Percentiles rank a stretch among this genome's conserved stretches.
phyloP scores from a whole-genome alignment of 768 basidiomycete species.

The Gloeostereum incarnatum region DNA sequence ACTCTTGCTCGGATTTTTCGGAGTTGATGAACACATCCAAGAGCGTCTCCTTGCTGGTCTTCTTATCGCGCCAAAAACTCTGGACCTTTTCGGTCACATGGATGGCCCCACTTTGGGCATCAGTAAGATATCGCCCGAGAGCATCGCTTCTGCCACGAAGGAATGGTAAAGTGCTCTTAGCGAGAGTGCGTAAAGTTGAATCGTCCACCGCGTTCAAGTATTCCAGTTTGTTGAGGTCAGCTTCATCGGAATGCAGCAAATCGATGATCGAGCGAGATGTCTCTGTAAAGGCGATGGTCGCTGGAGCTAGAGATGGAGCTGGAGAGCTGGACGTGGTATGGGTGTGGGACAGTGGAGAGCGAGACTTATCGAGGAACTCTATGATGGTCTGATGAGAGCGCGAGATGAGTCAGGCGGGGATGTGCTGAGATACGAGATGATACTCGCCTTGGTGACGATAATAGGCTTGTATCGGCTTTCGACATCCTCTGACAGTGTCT shows the following conservation, averaged over 20 bases:
- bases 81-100: constrained; percentile 55
- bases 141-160: constrained; percentile 40
- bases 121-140: constrained; percentile 38
- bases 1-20: constrained; percentile 24
- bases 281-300: constrained; percentile 65
- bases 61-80: constrained; percentile 52
- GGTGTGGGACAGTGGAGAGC: constrained; percentile 57
- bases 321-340: constrained; percentile 66
- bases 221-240: constrained; percentile 52
- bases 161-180: constrained; percentile 27
- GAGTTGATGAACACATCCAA: constrained; percentile 38
- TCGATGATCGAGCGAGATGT: constrained; percentile 43
- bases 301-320: constrained; percentile 69
- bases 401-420: constrained; percentile 4
- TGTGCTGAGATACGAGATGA: no score
- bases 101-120: constrained; percentile 37
- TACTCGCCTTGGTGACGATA: constrained; percentile 62
- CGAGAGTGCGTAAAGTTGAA: constrained; percentile 38
- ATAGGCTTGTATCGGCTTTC: constrained; percentile 79
- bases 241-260: constrained; percentile 52
- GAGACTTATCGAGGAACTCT: constrained; percentile 77
- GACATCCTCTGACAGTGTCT: constrained; percentile 57
- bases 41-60: constrained; percentile 30
- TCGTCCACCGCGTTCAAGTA: constrained; percentile 52
- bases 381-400: constrained; percentile 46